phyloP scores from a whole-genome alignment of 2,329 filamentous ascomycete genomes.

The Claviceps purpurea region DNA sequence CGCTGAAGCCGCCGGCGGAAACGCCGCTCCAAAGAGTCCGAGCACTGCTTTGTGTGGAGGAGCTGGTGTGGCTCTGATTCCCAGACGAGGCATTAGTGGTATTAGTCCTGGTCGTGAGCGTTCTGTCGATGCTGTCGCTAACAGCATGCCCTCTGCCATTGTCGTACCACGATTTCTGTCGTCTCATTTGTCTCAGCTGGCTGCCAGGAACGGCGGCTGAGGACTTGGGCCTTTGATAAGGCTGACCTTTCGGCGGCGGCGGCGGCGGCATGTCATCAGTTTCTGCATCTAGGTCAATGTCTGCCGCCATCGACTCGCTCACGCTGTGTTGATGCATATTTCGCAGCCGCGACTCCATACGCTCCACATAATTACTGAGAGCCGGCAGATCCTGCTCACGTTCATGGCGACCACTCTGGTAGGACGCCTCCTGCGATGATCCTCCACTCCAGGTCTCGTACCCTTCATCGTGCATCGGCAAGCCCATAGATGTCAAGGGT shows the following conservation, averaged over 20 bases:
- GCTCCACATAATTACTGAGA: conserved; percentile 73
- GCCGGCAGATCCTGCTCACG: conserved; percentile 51
- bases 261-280: conserved; percentile 44
- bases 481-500: conserved; percentile 63
- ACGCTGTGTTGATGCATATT: conserved; percentile 52
- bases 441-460: conserved; percentile 45
- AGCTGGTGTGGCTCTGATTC: conserved; percentile 58
- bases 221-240: conserved; percentile 44
- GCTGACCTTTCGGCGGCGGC: conserved; percentile 45
- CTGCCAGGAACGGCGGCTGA: conserved; percentile 33
- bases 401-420: conserved; percentile 25
- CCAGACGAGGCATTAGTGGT: conserved; percentile 66
- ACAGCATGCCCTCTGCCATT: conserved; percentile 34
- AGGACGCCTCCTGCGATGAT: conserved; percentile 35
- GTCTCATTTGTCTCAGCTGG: conserved; percentile 36
- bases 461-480: conserved; percentile 47
- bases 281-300: conserved; percentile 8
- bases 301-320: conserved; percentile 14
- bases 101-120: conserved; percentile 78
- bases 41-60: conserved; percentile 64
- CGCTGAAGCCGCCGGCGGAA: conserved; percentile 82
- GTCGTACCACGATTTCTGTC: conserved; percentile 68
- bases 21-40: conserved; percentile 87
- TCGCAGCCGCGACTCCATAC: conserved; percentile 76
- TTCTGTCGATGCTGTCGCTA: conserved; percentile 49